Base-by-base conservation (phyloP, 208 protist genomes). In the Acanthamoeba healyi region DNA sequence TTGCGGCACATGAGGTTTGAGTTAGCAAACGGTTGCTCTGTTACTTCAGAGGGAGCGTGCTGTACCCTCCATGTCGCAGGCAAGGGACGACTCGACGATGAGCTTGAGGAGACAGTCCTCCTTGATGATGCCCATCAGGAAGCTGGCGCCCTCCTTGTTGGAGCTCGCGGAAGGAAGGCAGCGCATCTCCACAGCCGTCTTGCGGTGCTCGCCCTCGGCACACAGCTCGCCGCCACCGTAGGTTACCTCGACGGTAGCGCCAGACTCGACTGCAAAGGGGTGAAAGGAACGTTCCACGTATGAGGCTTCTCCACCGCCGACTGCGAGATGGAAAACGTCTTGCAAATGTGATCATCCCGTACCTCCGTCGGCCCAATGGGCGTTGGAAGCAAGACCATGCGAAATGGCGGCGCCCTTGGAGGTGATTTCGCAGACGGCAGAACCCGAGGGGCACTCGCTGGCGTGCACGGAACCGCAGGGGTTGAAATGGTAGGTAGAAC, bases 71-170 rank as follows among this genome's bases (percentile, higher is more conserved):
- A 12, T 22, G 70, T 79, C 70, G 70, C 70, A 79, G 38, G 70
- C 70, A 26, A 46, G 70, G 22, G 70, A 19, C 70, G 70, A 79
- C 70, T 79, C 70, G 22, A 79, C 70, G 70, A 79, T 79, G 70
- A 79, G 70, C 70, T 79, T 79, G 70, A 79, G 29, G 36, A 42
- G 0, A 38, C 70, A 79, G 24, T 79, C 70, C 36, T 79, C 70
- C 70, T 79, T 79, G 36, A 79, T 49, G 70, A 79, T 19, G 19
- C 70, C 70, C 7, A 79, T 79, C 4, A 79, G 70, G 38, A 46
- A 40, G 70, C 70, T 46, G 70, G 70, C 17, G 70, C 36, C n/a
- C n/a, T n/a, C n/a, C 17, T 12, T n/a, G 70, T 40, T 46, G 70
- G 70, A 38, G 70, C 46, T 29, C 1, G 36, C 19, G 19, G 70